Base-by-base conservation (phyloP, 306 rosid genomes). In the Castanea crenata region DNA sequence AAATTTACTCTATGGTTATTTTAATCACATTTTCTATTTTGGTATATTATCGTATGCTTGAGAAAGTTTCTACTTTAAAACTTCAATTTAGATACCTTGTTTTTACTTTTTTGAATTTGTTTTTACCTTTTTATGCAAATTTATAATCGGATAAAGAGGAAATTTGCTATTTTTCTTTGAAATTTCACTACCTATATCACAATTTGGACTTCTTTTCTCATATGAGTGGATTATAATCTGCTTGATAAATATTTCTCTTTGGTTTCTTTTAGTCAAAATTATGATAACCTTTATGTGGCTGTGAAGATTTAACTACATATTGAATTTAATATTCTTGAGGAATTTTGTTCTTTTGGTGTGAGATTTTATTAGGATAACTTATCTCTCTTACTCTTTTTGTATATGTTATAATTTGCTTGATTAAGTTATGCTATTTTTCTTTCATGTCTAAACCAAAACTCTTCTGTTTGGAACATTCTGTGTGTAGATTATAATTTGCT, bases 401-500 rank as follows among this genome's bases (percentile, higher is more conserved):
- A 23, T 67, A 67, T 67, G 54, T 75, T 77, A 56, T 59, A 18
- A 27, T 44, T 46, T 73, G 20, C 21, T 55, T 78, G 38, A n/a
- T 75, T 52, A 16, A 32, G 54, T 76, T 74, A 10, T 74, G 21
- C 71, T 64, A 29, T 8, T 31, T 67, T 67, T n/a, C 16, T 67
- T 67, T 2, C 23, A 34, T 19, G 23, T 67, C 9, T 34, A 34
- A 32, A 19, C 51, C 6, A 10, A 67, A 18, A 35, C 49, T 71
- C 49, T 10, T 1, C 15, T 16, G 0, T 55, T 62, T 61, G 54
- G 54, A 63, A 51, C 73, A 67, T 67, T 69, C 21, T 84, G 49
- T 41, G 5, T 74, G 27, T 78, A 95, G 99, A 95, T 69, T 95
- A 88, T 81, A 87, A 87, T 90, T 87, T 95, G 83, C 88, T 95